Conservation (phyloP, 2,329 filamentous ascomycete species). For the Alternaria arborescens region DNA sequence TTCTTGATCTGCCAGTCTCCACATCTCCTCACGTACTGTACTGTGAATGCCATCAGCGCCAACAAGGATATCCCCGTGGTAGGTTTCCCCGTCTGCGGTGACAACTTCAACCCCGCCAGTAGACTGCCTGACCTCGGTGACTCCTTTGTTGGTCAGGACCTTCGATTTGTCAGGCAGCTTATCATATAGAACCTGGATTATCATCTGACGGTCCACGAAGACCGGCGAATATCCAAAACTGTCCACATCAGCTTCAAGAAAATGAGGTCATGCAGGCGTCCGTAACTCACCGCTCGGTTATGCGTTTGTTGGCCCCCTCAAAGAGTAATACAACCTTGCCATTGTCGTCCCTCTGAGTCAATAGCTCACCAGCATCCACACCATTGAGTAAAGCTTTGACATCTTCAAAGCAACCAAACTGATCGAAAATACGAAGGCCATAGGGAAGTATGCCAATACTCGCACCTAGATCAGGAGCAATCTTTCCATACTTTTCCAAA, state of each 20-base stretch:
- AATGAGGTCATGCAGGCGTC: too few species aligned
- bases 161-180: conserved; percentile 23
- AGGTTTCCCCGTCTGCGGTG: conserved; percentile 15
- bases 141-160: conserved; percentile 9
- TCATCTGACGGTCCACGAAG: conserved; percentile 26
- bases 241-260: too few species aligned
- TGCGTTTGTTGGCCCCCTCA: too few species aligned
- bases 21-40: conserved; percentile 25
- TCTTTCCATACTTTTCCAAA: conserved; percentile 20
- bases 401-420: conserved; percentile 21
- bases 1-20: conserved; percentile 14
- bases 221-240: neutral
- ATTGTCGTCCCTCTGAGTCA: too few species aligned
- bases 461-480: conserved; percentile 28
- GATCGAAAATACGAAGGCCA: conserved; percentile 29
- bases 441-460: conserved; percentile 29
- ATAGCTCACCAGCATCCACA: neutral
- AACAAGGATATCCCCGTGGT: conserved; percentile 22
- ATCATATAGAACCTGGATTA: conserved; percentile 23
- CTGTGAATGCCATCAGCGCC: conserved; percentile 32
- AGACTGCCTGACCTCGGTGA: neutral
- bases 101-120: conserved; percentile 6
- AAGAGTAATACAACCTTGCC: too few species aligned
- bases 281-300: neutral
- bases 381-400: neutral